A percentile compares a stretch with the other conserved stretches of the same genome.
phyloP scores from a whole-genome alignment of 2,329 filamentous ascomycete species.

The Westerdykella aurantiaca region DNA sequence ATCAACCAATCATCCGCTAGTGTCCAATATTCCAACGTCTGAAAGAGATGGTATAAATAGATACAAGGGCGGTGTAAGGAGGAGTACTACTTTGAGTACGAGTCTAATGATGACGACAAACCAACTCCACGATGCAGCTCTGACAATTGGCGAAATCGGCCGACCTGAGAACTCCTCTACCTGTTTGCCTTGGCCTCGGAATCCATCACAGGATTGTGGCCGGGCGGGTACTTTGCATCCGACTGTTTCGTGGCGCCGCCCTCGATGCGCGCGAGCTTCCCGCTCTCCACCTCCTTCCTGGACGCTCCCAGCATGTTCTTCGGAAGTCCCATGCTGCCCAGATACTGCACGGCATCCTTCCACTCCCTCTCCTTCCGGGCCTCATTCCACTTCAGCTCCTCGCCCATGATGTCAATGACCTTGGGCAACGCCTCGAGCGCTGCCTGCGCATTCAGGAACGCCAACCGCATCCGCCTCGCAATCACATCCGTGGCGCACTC shows the following conservation, averaged over 20 bases:
- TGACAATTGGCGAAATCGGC: no score
- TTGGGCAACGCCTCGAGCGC: conserved; percentile 77
- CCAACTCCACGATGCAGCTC: no score
- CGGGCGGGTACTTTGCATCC: conserved; percentile 43
- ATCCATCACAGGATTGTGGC: conserved; percentile 43
- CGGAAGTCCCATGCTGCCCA: conserved; percentile 58
- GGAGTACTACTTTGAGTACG: no score
- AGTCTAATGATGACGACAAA: no score
- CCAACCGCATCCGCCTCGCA: conserved; percentile 74
- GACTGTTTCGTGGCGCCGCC: conserved; percentile 39
- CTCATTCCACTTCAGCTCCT: conserved; percentile 73
- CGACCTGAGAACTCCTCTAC: conserved; percentile 24
- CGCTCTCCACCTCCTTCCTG: conserved; percentile 55
- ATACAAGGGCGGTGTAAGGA: no score
- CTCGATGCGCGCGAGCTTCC: conserved; percentile 17
- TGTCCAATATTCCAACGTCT: no score
- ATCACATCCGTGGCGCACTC: conserved; percentile 86
- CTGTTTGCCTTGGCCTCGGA: conserved; percentile 46
- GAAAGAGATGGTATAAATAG: no score
- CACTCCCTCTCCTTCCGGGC: conserved; percentile 73
- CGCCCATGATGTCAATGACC: conserved; percentile 83
- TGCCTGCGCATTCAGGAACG: conserved; percentile 88
- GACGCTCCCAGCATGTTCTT: conserved; percentile 52
- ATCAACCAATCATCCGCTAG: no score
- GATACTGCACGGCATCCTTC: conserved; percentile 59